phyloP scores from a whole-genome alignment of 192 early-diverging fungal species.

The Umbelopsis sp. region DNA sequence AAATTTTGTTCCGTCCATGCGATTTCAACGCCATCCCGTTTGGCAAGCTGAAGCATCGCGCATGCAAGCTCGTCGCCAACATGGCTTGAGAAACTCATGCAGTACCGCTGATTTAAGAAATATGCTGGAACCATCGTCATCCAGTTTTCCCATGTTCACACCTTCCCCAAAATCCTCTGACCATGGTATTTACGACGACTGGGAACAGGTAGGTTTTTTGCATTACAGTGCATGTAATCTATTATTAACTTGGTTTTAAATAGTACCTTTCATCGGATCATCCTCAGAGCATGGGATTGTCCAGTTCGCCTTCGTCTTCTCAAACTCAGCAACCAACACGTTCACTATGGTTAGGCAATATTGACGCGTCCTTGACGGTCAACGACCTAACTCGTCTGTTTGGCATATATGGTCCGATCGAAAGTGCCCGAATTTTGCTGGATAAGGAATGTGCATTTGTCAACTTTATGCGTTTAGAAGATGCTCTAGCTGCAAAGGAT shows the following conservation, averaged over 20 bases:
- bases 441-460: conserved; percentile 98
- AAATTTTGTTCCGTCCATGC: not conserved
- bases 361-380: conserved; percentile 76
- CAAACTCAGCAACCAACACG: conserved; percentile 63
- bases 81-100: conserved; percentile 16
- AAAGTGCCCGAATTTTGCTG: conserved; percentile 82
- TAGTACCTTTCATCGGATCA: conserved; percentile 6
- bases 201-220: conserved; percentile 5
- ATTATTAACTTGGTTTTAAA: not conserved
- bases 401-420: conserved; percentile 86
- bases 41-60: conserved; percentile 17
- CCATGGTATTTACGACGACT: conserved; percentile 1
- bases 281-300: not conserved
- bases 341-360: conserved; percentile 93
- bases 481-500: conserved; percentile 81
- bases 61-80: conserved; percentile 10
- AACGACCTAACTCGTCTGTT: conserved; percentile 83
- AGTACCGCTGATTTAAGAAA: not conserved
- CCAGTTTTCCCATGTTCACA: not conserved
- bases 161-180: not conserved
- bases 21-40: conserved; percentile 1
- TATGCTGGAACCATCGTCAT: not conserved
- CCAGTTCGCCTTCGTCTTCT: conserved; percentile 1
- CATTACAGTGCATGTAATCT: not conserved
- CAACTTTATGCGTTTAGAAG: conserved; percentile 84